Evolutionary conservation across 2,329 filamentous ascomycete species (phyloP), one percentile per base, ranked within the genome.

Genomic region (Trichoderma simmonsii): DNA sequence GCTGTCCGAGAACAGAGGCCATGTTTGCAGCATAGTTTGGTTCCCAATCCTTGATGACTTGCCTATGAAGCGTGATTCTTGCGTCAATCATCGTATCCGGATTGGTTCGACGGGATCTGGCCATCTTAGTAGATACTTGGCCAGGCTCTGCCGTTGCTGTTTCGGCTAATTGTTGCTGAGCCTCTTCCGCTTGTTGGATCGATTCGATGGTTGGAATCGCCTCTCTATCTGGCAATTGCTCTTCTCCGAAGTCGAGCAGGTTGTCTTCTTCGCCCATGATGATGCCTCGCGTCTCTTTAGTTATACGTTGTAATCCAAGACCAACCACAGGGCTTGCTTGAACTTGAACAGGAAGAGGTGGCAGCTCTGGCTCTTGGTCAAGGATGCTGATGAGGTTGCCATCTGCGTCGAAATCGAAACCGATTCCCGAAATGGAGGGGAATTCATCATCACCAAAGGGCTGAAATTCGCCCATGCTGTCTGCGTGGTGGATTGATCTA

Each of bases 11-110:
- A 51, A 73, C 74, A 21, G 75, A 78, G 32, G 80, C 75, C 88
- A 93, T 94, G 74, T 90, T 91, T 12, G 79, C 73, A 8, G 83
- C 72, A 71, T 88, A 88, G 54, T 85, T 76, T 1, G 74, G 70
- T 66, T 79, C 77, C 86, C 85, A 87, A 6, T 73, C 70, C 70
- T 79, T 81, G 62, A 86, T 77, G 66, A 82, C 79, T 14, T 74
- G 75, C 71, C 80, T 76, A 11, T 82, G 76, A 11, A 87, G 32
- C 21, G 80, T 78, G 18, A 81, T 81, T 71, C 64, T 72, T 12
- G 73, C 21, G 61, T 84, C 82, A 6, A 82, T 14, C 76, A 82
- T 78, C 15, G 60, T 70, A 15, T 78, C 61, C 12, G 74, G 18
- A 56, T 77, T 79, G 36, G 77, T 77, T 6, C 75, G 78, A 9